Conservation (phyloP, 805 yeast genomes). For the Maudiozyma saulgeensis region DNA sequence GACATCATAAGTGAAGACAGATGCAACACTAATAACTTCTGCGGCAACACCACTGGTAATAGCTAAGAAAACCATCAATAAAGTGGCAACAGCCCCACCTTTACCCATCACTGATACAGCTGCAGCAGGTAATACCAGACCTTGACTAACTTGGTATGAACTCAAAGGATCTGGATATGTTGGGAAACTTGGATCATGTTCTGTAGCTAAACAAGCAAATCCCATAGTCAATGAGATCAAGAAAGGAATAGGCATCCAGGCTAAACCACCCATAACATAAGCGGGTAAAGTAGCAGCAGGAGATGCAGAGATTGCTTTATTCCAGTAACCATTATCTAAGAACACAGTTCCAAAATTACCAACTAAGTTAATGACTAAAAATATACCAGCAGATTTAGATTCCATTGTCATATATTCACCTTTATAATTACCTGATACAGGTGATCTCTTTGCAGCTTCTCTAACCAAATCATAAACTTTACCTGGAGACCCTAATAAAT, state of each 20-base stretch:
- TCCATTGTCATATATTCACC: conserved; percentile 87
- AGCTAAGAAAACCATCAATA: conserved; percentile 79
- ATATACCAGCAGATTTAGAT: conserved; percentile 78
- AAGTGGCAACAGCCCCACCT: conserved; percentile 80
- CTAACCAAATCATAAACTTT: conserved; percentile 67
- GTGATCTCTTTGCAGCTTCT: conserved; percentile 47
- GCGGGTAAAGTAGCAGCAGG: conserved; percentile 84
- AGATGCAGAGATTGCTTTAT: conserved; percentile 77
- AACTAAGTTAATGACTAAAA: conserved; percentile 77
- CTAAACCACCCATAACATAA: conserved; percentile 76
- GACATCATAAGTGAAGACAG: conserved; percentile 77
- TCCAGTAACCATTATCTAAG: conserved; percentile 81
- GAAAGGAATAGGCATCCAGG: conserved; percentile 89
- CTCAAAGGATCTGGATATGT: conserved; percentile 63
- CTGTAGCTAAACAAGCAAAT: conserved; percentile 68
- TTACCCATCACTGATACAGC: conserved; percentile 78
- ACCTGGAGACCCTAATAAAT: conserved; percentile 70
- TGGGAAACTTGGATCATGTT: conserved; percentile 63
- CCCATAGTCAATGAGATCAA: conserved; percentile 80
- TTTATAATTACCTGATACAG: conserved; percentile 69
- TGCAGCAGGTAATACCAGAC: conserved; percentile 57
- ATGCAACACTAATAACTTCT: conserved; percentile 79
- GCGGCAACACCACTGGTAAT: conserved; percentile 90
- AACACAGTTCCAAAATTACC: conserved; percentile 89
- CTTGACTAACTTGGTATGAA: conserved; percentile 66